Base-by-base conservation (phyloP, 805 yeast species). In the Schwanniomyces pseudopolymorphus region DNA sequence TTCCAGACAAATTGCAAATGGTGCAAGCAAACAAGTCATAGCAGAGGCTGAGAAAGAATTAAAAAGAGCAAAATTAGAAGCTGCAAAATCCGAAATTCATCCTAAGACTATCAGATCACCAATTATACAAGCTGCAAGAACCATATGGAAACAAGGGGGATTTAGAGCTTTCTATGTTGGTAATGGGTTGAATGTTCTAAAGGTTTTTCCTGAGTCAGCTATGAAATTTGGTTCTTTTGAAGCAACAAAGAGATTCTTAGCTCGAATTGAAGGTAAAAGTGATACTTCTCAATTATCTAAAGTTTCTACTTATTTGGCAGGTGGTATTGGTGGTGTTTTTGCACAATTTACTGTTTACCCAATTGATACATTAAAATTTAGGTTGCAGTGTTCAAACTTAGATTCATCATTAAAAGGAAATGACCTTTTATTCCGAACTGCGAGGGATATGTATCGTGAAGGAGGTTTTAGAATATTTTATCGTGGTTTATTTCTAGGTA, bases 161-260 rank as follows among this genome's bases (percentile, higher is more conserved):
- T 45, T 90, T 3, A 77, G 79, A 46, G 85, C 94, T 0, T 94
- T 94, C 61, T 94, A 94, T 64, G 96, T 91, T 13, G 99, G 97
- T 5, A 92, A 92, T 68, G 98, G 97, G 0, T 72, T 92, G 40
- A 94, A 94, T 63, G 89, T 87, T n/a, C 58, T 91, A 45, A 92
- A 92, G 63, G 97, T 92, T 17, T 89, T 94, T 60, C 99, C 99
- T 0, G 99, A 92, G 64, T 86, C 96, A 31, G 97, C 98, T 1
- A 92, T 92, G 81, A 94, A 94, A 62, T 92, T 94, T 67, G 98
- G 99, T 3, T 83, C 96, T 3, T 92, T 94, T 64, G 99, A 92
- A 64, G 79, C 89, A 4, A 84, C 91, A 0, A 94, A 94, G 59
- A 74, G 87, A 46, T 59, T 85, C 24, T 71, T 94, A 59, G 85